A percentile compares a stretch with the other conserved stretches of the same genome.
These are phyloP conservation scores for Arachnomyces sp. DNA, from an alignment of 2,329 filamentous ascomycete genomes.

Conservation along the genomic window DNA sequence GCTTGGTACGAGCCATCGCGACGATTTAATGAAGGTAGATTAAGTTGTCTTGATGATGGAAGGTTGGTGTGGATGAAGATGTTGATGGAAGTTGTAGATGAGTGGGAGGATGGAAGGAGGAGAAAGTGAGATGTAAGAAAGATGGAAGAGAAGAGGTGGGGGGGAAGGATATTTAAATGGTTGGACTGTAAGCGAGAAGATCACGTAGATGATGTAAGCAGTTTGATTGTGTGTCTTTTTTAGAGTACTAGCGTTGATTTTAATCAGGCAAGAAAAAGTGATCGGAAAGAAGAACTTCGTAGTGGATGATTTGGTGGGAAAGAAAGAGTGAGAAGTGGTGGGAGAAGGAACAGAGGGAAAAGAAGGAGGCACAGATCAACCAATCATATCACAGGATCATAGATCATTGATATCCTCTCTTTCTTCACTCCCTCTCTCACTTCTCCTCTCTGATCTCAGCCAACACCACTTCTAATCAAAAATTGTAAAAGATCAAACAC, in stretches of 20 bases:
- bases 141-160: slow-evolving; percentile 14
- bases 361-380: slow-evolving; percentile 21
- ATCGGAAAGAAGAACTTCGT: slow-evolving; percentile 26
- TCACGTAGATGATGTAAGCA: slow-evolving; percentile 10
- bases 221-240: slow-evolving; percentile 27
- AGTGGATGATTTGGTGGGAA: slow-evolving; percentile 23
- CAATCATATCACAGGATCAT: slow-evolving; percentile 34
- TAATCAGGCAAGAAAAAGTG: slow-evolving; percentile 21
- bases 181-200: slow-evolving; percentile 14
- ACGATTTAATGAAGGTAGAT: slow-evolving; percentile 18
- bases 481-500: too few relatives aligned
- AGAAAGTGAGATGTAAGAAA: slow-evolving; percentile 17
- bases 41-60: too few relatives aligned
- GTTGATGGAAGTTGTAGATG: slow-evolving; percentile 25
- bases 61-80: too few relatives aligned
- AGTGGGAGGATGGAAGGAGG: slow-evolving; percentile 21
- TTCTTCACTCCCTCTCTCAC: too few relatives aligned
- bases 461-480: slow-evolving; percentile 9
- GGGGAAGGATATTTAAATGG: slow-evolving; percentile 16
- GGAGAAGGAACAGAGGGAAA: slow-evolving; percentile 21
- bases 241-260: slow-evolving; percentile 18
- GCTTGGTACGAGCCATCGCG: slow-evolving; percentile 45
- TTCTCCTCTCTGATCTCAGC: slow-evolving; percentile 28
- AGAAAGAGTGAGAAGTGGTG: slow-evolving; percentile 8
- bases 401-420: slow-evolving; percentile 10